Evolutionary conservation across 1,284 basidiomycete species (phyloP), one percentile per base, ranked within the genome.

Genomic region (Cutaneotrichosporon sp.): DNA sequence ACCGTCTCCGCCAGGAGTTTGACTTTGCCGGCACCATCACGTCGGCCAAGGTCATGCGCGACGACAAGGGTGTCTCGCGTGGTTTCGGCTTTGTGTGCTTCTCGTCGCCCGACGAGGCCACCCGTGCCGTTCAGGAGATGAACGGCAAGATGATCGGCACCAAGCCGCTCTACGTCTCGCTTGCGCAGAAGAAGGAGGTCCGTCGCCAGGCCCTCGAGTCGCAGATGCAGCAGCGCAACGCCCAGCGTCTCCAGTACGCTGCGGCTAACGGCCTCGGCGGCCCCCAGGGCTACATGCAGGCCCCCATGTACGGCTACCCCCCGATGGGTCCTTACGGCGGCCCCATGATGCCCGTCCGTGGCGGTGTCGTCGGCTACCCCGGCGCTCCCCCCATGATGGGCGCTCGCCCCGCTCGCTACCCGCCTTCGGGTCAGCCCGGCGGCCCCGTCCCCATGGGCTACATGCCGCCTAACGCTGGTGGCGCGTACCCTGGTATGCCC

Each of bases 91-190:
- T 99, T 75, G 96, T 99, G 64, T 99, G 96, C 80, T 99, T 93
- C 82, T 91, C 91, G 41, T 87, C 91, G 55, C 93, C 96, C 50
- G 96, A 99, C 67, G 96, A 99, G 79, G 94, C 96, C 46, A 97
- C 92, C 74, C 98, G 97, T 81, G 96, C 96, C 58, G 93, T 98
- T 61, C 90, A 91, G 52, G 96, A 99, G 80, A 97, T 99, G 93
- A 98, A 98, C 83, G 97, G 97, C 83, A 97, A 97, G 82, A 98
- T 98, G 88, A 90, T 98, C 71, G 93, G 94, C 64, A 84, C 88
- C 69, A 98, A 98, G 79, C 96, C 96, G 50, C 85, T 99, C 67
- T 99, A 98, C 76, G 96, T 99, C 72, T 94, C 94, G 49, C 85
- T 97, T 58, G 96, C 96, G 65, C 96, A 99, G 77, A 91, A 94